These are phyloP conservation scores for barrel medic (Medicago truncatula) DNA, from an alignment of 306 rosid genomes.

Conservation along the genomic window MtrunA17r5.0-ANR NC_053048.1:8274001-8274500, in stretches of 20 bases:
- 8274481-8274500: no score
- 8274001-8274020: no score
- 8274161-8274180: conserved; percentile 78
- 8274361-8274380: not conserved
- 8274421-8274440: no score
- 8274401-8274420: no score
- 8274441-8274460: not conserved
- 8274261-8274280: conserved; percentile 75
- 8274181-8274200: conserved; percentile 66
- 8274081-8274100: no score
- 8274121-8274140: conserved; percentile 61
- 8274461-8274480: no score
- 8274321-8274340: conserved; percentile 25
- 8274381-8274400: not conserved
- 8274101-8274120: no score
- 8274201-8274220: conserved; percentile 68
- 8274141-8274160: conserved; percentile 61
- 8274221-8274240: conserved; percentile 72
- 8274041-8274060: no score
- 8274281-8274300: no score
- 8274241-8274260: conserved; percentile 61
- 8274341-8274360: not conserved
- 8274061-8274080: no score
- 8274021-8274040: no score
- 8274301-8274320: not conserved